Conservation (phyloP, 176 grass and related monocot species). For the Echinochloa phyllopogon region DNA sequence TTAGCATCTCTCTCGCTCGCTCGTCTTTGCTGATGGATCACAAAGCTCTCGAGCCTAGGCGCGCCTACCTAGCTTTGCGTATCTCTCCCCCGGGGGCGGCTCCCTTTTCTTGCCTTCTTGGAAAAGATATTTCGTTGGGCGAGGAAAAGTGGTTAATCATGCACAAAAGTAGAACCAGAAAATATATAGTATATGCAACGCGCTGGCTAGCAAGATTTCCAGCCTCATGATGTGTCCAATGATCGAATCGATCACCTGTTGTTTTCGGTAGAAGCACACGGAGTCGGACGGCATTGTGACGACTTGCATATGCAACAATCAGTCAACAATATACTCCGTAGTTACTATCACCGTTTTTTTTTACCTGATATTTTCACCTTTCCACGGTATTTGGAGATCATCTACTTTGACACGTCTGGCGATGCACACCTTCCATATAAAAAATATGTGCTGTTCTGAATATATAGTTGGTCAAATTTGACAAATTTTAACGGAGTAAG, state of each 20-base stretch:
- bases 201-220: conserved; percentile 21
- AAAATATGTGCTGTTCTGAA: background rate
- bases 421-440: background rate
- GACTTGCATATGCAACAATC: background rate
- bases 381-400: background rate
- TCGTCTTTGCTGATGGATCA: conserved; percentile 51
- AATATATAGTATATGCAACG: conserved; percentile 1
- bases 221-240: conserved; percentile 42
- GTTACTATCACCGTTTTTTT: background rate
- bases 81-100: conserved; percentile 6
- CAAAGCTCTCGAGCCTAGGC: conserved; percentile 32
- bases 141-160: conserved; percentile 28
- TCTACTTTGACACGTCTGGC: background rate
- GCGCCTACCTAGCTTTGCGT: conserved; percentile 38
- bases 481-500: background rate
- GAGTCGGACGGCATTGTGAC: conserved; percentile 1
- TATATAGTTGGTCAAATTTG: background rate
- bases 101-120: conserved; percentile 46
- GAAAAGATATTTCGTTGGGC: conserved; percentile 58
- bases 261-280: background rate
- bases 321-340: background rate
- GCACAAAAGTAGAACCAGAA: conserved; percentile 17
- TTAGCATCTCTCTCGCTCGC: conserved; percentile 29
- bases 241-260: background rate
- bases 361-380: background rate